These are phyloP conservation scores for Annulohypoxylon nitens DNA, from an alignment of 495 filamentous ascomycete species.

Conservation along the genomic window DNA sequence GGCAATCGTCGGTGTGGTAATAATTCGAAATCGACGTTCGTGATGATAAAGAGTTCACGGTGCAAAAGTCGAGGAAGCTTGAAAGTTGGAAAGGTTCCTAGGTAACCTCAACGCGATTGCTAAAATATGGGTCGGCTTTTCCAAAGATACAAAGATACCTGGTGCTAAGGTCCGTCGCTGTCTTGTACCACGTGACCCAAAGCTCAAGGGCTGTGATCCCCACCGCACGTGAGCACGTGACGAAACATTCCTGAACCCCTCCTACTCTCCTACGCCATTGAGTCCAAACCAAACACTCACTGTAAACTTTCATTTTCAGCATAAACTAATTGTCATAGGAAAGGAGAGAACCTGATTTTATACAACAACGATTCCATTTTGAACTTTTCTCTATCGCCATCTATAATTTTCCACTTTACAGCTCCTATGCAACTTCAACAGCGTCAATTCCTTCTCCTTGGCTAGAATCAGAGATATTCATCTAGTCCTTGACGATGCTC, in stretches of 20 bases:
- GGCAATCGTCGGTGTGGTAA: background rate
- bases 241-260: background rate
- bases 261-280: background rate
- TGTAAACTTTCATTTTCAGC: background rate
- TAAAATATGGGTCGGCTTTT: background rate
- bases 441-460: too few relatives aligned
- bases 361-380: too few relatives aligned
- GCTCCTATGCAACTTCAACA: too few relatives aligned
- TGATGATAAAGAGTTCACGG: background rate
- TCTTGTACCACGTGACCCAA: background rate
- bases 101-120: background rate
- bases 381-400: too few relatives aligned
- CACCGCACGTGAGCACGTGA: constrained; percentile 9
- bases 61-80: background rate
- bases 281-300: too few relatives aligned
- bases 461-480: too few relatives aligned
- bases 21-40: background rate
- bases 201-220: background rate
- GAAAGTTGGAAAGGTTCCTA: background rate
- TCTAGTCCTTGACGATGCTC: background rate
- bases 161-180: background rate
- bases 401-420: too few relatives aligned
- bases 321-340: too few relatives aligned
- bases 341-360: too few relatives aligned
- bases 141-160: background rate